Conservation (phyloP, 2,329 filamentous ascomycete species). For the Fusarium sp. region DNA sequence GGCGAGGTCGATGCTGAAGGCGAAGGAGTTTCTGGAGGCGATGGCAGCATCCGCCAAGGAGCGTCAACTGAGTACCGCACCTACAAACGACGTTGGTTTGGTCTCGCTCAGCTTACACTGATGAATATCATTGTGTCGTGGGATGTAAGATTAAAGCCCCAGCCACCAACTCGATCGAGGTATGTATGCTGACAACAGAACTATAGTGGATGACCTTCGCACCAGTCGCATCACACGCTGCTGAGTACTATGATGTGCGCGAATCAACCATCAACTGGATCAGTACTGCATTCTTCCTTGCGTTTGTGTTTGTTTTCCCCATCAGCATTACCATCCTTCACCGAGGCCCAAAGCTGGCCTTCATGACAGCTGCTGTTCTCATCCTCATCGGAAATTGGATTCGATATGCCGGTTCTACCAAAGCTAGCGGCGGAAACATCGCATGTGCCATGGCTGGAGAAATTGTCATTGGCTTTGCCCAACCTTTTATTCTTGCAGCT, state of each 20-base stretch:
- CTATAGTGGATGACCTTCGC: constrained; percentile 88
- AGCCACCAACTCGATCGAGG: constrained; percentile 7
- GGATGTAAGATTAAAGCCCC: constrained; percentile 76
- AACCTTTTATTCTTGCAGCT: constrained; percentile 91
- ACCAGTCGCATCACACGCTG: constrained; percentile 80
- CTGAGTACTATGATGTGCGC: constrained; percentile 80
- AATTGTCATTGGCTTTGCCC: constrained; percentile 87
- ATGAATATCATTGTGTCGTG: constrained; percentile 95
- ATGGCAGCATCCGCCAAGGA: constrained; percentile 48
- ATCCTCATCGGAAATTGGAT: constrained; percentile 91
- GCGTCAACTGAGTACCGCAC: constrained; percentile 56
- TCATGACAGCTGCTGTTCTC: constrained; percentile 79
- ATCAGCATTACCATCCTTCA: constrained; percentile 82
- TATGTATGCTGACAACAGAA: constrained; percentile 22
- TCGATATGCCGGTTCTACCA: constrained; percentile 78
- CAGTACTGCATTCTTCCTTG: constrained; percentile 86
- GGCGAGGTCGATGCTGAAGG: constrained; percentile 42
- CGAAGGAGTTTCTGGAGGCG: constrained; percentile 42
- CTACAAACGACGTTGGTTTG: constrained; percentile 92
- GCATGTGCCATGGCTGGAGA: constrained; percentile 90
- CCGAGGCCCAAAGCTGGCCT: constrained; percentile 81
- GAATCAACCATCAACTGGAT: constrained; percentile 92
- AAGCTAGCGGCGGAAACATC: constrained; percentile 71
- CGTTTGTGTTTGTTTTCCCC: constrained; percentile 81
- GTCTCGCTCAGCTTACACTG: constrained; percentile 83